Base-by-base conservation (phyloP, 768 basidiomycete species). In the Pleurotus eryngii region DNA sequence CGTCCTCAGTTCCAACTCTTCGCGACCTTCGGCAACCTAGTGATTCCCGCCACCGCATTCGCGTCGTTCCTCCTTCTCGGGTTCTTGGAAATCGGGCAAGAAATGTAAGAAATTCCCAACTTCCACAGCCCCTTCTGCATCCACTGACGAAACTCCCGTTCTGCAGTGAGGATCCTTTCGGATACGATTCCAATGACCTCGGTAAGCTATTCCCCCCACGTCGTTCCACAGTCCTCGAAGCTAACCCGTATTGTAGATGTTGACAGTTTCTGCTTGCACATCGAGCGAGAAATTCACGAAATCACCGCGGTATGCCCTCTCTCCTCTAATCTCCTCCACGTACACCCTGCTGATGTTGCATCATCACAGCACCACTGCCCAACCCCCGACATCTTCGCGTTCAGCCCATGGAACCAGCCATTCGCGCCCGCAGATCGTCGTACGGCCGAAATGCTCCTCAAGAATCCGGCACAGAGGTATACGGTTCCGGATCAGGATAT, bases 261-360 rank as follows among this genome's bases (percentile, higher is more conserved):
- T 27, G 88, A 90, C 68, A 69, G 74, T 57, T 89, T 88, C 78
- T 87, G 86, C 65, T 71, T 84, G 18, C 70, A 80, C 24, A 81
- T 91, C 61, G 82, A 85, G 61, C 75, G 83, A 35, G 88, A 90
- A 64, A 72, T 91, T 6, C 82, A 86, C 59, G 83, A 88, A 67
- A 84, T 91, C 66, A 88, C 87, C 9, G 81, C 83, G 60, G 85
- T 88, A 68, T 53, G 27, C 45, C 48, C 49, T 38, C 39, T 50
- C 68, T 14, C 27, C 18, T n/a, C 12, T 14, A 47, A 20, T 40
- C 12, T 3, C 14, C 26, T 46, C 30, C 11, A 3, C 30, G 8
- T 11, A 11, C 30, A 9, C 30, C 30, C 43, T 47, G 24, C 43
- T 38, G 12, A 37, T 40, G 56, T 65, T 5, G 63, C 62, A 50